Evolutionary conservation across 371 early-diverging fungal genomes (phyloP).

Genomic region (Circinella umbellata): DNA sequence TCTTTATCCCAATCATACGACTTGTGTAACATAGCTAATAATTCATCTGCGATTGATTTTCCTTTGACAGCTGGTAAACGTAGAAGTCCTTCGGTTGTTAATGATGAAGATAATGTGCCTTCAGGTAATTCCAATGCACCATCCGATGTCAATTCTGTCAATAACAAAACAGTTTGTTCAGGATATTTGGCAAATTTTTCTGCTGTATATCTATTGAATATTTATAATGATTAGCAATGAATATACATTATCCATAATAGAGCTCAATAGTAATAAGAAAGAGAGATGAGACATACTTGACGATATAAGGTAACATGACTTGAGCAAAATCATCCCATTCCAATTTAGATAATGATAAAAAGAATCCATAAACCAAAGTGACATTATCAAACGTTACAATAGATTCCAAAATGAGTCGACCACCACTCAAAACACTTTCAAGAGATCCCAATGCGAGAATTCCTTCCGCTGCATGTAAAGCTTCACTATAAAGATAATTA

Average conservation of each 20-base stretch:
- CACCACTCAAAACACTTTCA: conserved; percentile 62
- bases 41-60: conserved; percentile 32
- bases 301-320: conserved; percentile 70
- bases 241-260: too few relatives aligned
- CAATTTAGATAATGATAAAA: conserved; percentile 65
- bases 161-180: conserved; percentile 57
- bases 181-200: conserved; percentile 41
- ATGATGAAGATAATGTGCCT: conserved; percentile 54
- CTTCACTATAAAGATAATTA: conserved; percentile 29
- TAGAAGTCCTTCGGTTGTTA: conserved; percentile 61
- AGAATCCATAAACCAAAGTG: conserved; percentile 65
- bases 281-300: conserved; percentile 37
- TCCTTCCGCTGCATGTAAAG: conserved; percentile 30
- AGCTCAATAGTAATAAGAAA: too few relatives aligned
- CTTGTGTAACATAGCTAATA: conserved; percentile 43
- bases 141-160: conserved; percentile 55
- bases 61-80: conserved; percentile 49
- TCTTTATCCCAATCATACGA: conserved; percentile 58
- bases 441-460: conserved; percentile 63
- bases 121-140: conserved; percentile 45
- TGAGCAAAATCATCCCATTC: conserved; percentile 73
- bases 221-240: too few relatives aligned
- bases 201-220: conserved; percentile 43
- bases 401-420: conserved; percentile 64
- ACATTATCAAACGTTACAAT: conserved; percentile 58